Percentiles rank a stretch among this genome's conserved stretches.
These are phyloP conservation scores for Lithohypha guttulata DNA, from an alignment of 2,329 filamentous ascomycete genomes.

Conservation along the genomic window DNA sequence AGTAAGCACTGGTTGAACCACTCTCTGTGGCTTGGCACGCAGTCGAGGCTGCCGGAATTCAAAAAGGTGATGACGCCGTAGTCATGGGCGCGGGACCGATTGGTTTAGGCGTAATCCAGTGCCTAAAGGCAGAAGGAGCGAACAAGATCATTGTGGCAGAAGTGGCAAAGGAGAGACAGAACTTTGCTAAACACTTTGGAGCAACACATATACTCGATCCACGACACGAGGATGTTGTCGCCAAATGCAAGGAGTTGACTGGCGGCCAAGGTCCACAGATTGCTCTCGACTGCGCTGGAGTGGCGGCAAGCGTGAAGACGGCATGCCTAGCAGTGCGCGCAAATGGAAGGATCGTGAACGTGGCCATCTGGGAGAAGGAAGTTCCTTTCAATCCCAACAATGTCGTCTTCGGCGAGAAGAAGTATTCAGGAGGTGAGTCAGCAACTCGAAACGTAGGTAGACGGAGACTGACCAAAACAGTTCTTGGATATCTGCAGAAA, in stretches of 20 bases:
- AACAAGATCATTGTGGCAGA: slow-evolving; percentile 49
- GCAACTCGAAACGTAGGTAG: neutral
- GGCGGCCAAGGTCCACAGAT: slow-evolving; percentile 43
- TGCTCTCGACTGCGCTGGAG: slow-evolving; percentile 53
- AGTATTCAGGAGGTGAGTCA: slow-evolving; percentile 36
- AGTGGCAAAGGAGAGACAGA: slow-evolving; percentile 40
- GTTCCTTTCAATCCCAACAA: slow-evolving; percentile 45
- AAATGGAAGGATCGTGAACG: slow-evolving; percentile 50
- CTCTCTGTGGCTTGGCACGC: slow-evolving; percentile 56
- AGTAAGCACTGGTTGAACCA: slow-evolving; percentile 49
- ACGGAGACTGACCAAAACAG: slow-evolving; percentile 9
- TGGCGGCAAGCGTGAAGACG: slow-evolving; percentile 38
- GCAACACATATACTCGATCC: slow-evolving; percentile 47
- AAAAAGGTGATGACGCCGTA: slow-evolving; percentile 38
- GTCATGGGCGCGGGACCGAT: slow-evolving; percentile 55
- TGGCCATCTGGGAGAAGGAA: slow-evolving; percentile 53
- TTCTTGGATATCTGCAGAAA: slow-evolving; percentile 38
- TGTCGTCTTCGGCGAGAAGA: slow-evolving; percentile 44
- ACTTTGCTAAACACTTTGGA: slow-evolving; percentile 44
- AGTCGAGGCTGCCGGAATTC: slow-evolving; percentile 40
- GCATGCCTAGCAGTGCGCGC: slow-evolving; percentile 41
- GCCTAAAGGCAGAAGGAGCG: slow-evolving; percentile 44
- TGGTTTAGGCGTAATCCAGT: slow-evolving; percentile 49
- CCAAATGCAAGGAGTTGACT: slow-evolving; percentile 37
- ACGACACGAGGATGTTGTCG: slow-evolving; percentile 35